Conservation (phyloP, 495 filamentous ascomycete genomes). For the Clohesyomyces aquaticus region DNA sequence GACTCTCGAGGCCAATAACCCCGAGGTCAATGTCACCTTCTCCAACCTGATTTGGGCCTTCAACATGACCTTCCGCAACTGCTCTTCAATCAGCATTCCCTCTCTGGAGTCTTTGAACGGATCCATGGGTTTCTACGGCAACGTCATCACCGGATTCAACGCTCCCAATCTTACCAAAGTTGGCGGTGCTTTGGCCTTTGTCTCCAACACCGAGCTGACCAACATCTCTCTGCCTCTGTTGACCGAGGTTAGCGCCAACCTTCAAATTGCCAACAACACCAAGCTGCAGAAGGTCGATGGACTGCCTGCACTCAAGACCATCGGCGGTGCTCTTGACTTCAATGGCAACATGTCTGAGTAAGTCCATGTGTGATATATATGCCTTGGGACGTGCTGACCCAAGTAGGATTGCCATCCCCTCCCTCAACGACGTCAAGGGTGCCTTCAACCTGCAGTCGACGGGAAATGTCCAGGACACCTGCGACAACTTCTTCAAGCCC, state of each 20-base stretch:
- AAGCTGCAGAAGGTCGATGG: constrained; percentile 62
- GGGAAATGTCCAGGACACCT: constrained; percentile 46
- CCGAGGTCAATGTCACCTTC: constrained; percentile 62
- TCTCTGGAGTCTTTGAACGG: constrained; percentile 76
- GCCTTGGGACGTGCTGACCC: constrained; percentile 14
- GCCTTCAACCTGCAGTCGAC: constrained; percentile 84
- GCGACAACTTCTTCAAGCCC: constrained; percentile 54
- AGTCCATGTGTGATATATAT: constrained; percentile 46
- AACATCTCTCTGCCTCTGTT: constrained; percentile 77
- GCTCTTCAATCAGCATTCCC: constrained; percentile 71
- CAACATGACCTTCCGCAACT: constrained; percentile 89
- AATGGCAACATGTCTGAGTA: constrained; percentile 82
- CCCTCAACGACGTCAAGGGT: constrained; percentile 75
- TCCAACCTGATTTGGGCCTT: constrained; percentile 75
- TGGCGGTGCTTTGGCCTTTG: constrained; percentile 73
- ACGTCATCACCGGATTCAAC: constrained; percentile 67
- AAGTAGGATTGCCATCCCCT: constrained; percentile 68
- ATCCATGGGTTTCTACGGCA: constrained; percentile 81
- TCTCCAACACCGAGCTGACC: constrained; percentile 71
- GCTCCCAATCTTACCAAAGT: constrained; percentile 78
- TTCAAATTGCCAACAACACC: constrained; percentile 88
- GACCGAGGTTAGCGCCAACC: constrained; percentile 70
- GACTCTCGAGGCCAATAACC: constrained; percentile 65
- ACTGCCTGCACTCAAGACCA: constrained; percentile 67
- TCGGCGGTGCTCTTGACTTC: constrained; percentile 87